These are phyloP conservation scores for Heritiera littoralis DNA, from an alignment of 345 rosid species.

Conservation along the genomic window DNA sequence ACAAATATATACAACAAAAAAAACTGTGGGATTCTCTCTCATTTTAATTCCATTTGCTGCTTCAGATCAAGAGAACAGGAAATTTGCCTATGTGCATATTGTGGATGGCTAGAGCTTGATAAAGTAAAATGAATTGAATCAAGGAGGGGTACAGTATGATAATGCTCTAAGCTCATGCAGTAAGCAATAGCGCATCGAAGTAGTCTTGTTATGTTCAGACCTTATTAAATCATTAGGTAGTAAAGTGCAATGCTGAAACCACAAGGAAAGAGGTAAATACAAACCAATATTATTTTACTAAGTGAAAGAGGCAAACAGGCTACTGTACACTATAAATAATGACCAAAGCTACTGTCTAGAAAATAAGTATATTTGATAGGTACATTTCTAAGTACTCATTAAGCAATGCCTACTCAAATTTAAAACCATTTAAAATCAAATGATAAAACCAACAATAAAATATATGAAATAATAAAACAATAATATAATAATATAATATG, in stretches of 20 bases:
- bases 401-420: constrained; percentile 9
- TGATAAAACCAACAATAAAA: constrained; percentile 1
- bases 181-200: not conserved
- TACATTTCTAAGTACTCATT: not conserved
- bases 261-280: not conserved
- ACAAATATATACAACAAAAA: not conserved
- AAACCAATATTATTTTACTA: not conserved
- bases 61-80: not conserved
- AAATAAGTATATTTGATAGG: not conserved
- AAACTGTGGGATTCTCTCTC: not conserved
- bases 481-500: constrained; percentile 3
- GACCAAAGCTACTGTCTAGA: constrained; percentile 1
- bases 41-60: not conserved
- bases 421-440: constrained; percentile 6
- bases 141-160: not conserved
- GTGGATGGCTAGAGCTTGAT: not conserved
- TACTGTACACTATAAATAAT: not conserved
- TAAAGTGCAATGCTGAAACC: not conserved
- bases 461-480: not conserved
- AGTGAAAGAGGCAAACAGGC: constrained; percentile 1
- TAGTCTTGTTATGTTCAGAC: not conserved
- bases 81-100: not conserved
- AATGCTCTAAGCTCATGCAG: not conserved
- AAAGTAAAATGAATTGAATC: not conserved
- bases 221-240: constrained; percentile 4